These are phyloP conservation scores for Jaminaea rosea DNA, from an alignment of 1,284 basidiomycete genomes.

Conservation along the genomic window DNA sequence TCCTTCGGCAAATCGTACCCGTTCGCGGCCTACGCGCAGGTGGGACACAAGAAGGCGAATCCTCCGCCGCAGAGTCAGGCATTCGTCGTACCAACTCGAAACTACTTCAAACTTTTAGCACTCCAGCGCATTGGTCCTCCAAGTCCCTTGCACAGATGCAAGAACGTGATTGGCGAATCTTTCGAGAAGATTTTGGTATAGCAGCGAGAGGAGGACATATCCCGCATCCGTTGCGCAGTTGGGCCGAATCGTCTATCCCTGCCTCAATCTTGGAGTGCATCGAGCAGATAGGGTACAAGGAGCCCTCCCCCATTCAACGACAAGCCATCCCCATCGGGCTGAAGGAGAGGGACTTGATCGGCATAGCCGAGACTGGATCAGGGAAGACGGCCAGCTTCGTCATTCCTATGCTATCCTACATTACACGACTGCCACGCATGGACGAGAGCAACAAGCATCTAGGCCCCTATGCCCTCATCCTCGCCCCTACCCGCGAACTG, in stretches of 20 bases:
- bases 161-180: slow-evolving; percentile 97
- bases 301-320: slow-evolving; percentile 90
- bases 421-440: slow-evolving; percentile 71
- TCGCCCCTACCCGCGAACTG: slow-evolving; percentile 92
- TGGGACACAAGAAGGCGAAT: background rate
- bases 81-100: slow-evolving; percentile 13
- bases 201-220: slow-evolving; percentile 79
- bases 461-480: slow-evolving; percentile 84
- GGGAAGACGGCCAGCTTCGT: slow-evolving; percentile 99
- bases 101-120: slow-evolving; percentile 57
- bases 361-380: slow-evolving; percentile 88
- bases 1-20: slow-evolving; percentile 10
- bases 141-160: slow-evolving; percentile 88
- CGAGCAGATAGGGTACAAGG: slow-evolving; percentile 85
- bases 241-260: slow-evolving; percentile 81
- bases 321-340: slow-evolving; percentile 97
- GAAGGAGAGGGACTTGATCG: slow-evolving; percentile 91
- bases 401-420: slow-evolving; percentile 93
- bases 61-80: slow-evolving; percentile 13
- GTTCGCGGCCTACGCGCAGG: background rate
- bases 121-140: slow-evolving; percentile 79
- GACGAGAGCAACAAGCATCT: slow-evolving; percentile 83
- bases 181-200: slow-evolving; percentile 96
- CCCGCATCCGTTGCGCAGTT: slow-evolving; percentile 80
- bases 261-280: slow-evolving; percentile 69